These are phyloP conservation scores for Daldinia sp. DNA, from an alignment of 2,329 filamentous ascomycete genomes.

Conservation along the genomic window DNA sequence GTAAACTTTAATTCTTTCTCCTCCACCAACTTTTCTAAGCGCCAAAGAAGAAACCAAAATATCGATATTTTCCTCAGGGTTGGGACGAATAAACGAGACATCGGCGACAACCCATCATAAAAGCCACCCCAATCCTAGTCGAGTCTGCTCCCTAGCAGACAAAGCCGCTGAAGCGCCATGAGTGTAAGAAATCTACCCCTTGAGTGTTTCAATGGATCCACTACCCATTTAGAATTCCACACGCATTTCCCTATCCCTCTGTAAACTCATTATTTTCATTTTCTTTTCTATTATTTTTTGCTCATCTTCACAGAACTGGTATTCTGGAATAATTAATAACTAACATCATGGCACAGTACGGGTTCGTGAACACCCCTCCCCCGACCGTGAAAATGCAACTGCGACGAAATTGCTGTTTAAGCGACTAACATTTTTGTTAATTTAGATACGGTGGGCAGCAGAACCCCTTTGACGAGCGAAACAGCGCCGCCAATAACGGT, in stretches of 20 bases:
- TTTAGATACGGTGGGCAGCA: conserved; percentile 65
- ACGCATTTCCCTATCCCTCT: conserved; percentile 23
- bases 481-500: conserved; percentile 54
- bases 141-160: conserved; percentile 36
- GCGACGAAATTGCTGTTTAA: conserved; percentile 27
- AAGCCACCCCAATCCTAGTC: conserved; percentile 16
- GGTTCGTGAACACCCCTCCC: conserved; percentile 57
- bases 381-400: conserved; percentile 17
- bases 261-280: conserved; percentile 17
- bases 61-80: conserved; percentile 12
- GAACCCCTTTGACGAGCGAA: conserved; percentile 71
- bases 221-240: conserved; percentile 26
- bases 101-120: neutral
- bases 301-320: conserved; percentile 39
- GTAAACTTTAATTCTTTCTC: conserved; percentile 17
- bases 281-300: conserved; percentile 38
- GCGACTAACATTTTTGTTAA: conserved; percentile 50
- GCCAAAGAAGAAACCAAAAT: neutral
- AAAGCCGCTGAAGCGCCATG: conserved; percentile 52
- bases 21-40: conserved; percentile 7
- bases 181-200: conserved; percentile 61
- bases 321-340: conserved; percentile 41
- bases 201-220: conserved; percentile 46
- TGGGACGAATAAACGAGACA: neutral
- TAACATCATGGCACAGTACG: conserved; percentile 65